phyloP scores from a whole-genome alignment of 169 alveolate species.

The Plasmodium reichenowi region DNA sequence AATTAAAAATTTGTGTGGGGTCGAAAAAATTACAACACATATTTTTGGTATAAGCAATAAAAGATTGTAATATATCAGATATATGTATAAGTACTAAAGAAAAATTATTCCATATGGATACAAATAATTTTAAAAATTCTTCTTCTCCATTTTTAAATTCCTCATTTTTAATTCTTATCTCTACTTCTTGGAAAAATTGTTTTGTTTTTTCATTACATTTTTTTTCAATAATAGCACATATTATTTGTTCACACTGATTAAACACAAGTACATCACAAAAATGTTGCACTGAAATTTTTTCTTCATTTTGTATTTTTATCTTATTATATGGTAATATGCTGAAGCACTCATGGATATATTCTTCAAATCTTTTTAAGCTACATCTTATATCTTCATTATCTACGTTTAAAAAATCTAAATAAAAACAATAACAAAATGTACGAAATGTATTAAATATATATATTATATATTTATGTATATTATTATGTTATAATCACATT shows the following conservation, averaged over 20 bases:
- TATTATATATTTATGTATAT: too few relatives aligned
- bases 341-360: constrained; percentile 35
- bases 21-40: constrained; percentile 12
- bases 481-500: not conserved
- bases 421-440: constrained; percentile 1
- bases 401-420: constrained; percentile 19
- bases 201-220: constrained; percentile 44
- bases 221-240: constrained; percentile 46
- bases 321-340: constrained; percentile 36
- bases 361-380: constrained; percentile 38
- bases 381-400: constrained; percentile 24
- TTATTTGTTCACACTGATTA: constrained; percentile 46
- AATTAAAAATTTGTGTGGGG: constrained; percentile 48
- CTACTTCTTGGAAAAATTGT: constrained; percentile 17
- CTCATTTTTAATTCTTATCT: constrained; percentile 29
- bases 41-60: constrained; percentile 30
- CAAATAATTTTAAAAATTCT: constrained; percentile 50
- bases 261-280: constrained; percentile 67
- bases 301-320: constrained; percentile 24
- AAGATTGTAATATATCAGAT: constrained; percentile 50
- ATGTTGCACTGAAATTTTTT: constrained; percentile 17
- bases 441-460: not conserved
- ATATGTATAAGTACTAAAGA: constrained; percentile 38
- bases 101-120: constrained; percentile 50
- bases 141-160: constrained; percentile 18